These are phyloP conservation scores for Pichia cephalocereana DNA, from an alignment of 805 yeast species.

Conservation along the genomic window DNA sequence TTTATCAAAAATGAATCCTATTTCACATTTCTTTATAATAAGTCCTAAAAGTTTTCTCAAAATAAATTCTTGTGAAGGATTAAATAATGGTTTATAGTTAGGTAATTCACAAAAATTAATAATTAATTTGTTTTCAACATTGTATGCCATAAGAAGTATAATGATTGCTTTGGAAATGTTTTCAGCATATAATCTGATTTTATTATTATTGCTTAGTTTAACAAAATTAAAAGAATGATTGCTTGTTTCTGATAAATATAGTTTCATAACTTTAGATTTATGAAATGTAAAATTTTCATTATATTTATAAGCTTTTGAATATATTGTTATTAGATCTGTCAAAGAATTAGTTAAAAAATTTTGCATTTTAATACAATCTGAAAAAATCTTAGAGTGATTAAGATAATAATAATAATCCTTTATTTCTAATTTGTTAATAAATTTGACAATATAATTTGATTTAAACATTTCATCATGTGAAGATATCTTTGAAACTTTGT, in stretches of 20 bases:
- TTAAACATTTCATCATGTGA: constrained; percentile 6
- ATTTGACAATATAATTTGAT: not conserved
- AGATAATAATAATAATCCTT: constrained; percentile 1
- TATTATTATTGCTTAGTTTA: not conserved
- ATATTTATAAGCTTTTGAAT: not conserved
- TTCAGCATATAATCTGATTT: not conserved
- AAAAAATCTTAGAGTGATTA: constrained; percentile 1
- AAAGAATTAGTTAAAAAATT: not conserved
- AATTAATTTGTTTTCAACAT: not conserved
- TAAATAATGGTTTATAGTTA: not conserved
- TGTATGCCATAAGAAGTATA: not conserved
- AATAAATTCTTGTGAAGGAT: not conserved
- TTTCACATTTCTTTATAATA: not conserved
- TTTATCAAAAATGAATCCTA: not conserved
- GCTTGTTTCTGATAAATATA: constrained; percentile 1
- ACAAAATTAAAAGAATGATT: not conserved
- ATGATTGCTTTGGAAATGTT: not conserved
- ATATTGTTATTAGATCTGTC: not conserved
- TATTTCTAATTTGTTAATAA: not conserved
- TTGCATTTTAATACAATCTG: not conserved
- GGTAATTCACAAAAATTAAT: not conserved
- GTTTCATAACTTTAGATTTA: not conserved
- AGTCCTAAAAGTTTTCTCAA: not conserved
- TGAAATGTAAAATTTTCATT: not conserved
- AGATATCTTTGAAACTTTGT: not conserved